These are phyloP conservation scores for Nectriaceae sp. DNA, from an alignment of 2,329 filamentous ascomycete species.

Conservation along the genomic window DNA sequence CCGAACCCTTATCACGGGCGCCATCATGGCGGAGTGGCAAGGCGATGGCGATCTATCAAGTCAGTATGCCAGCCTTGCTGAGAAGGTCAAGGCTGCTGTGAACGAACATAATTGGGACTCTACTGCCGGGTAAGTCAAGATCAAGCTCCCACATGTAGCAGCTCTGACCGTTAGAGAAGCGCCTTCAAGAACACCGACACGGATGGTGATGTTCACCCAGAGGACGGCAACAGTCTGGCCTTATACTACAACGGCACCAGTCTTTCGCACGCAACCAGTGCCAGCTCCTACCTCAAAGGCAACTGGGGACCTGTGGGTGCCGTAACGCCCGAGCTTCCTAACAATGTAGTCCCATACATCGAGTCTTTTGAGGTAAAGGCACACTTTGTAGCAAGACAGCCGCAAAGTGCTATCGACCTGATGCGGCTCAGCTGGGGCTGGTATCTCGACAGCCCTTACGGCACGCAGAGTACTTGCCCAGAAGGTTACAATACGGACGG, in stretches of 20 bases:
- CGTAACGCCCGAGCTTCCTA: constrained; percentile 55
- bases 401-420: constrained; percentile 55
- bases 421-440: constrained; percentile 61
- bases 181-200: constrained; percentile 58
- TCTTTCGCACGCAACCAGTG: constrained; percentile 31
- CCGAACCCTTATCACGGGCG: background rate
- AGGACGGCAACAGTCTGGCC: constrained; percentile 61
- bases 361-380: constrained; percentile 60
- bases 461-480: constrained; percentile 59
- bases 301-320: constrained; percentile 61
- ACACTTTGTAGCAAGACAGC: constrained; percentile 50
- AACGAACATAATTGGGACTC: background rate
- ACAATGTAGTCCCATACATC: constrained; percentile 60
- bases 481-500: constrained; percentile 60
- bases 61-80: background rate
- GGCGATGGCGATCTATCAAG: background rate
- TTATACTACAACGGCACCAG: constrained; percentile 42
- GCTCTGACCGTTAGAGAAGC: constrained; percentile 49
- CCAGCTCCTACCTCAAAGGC: constrained; percentile 45
- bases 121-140: background rate
- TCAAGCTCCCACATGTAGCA: constrained; percentile 32
- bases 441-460: constrained; percentile 58
- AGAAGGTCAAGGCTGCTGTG: background rate
- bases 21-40: background rate
- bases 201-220: constrained; percentile 52